Conservation (phyloP, 1,139 yeast genomes). For the Insectozyma bohioensis region DNA sequence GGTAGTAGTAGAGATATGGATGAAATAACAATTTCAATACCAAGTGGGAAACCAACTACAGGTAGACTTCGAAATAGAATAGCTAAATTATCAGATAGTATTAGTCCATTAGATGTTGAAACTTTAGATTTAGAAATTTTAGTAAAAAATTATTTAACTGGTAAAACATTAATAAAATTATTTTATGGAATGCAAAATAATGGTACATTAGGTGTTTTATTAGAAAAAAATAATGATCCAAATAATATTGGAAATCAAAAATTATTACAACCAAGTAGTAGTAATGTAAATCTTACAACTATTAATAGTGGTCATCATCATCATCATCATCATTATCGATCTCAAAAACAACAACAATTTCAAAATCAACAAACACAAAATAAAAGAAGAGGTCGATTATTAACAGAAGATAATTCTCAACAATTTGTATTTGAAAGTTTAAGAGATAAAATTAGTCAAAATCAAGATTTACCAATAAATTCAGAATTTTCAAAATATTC, state of each 20-base stretch:
- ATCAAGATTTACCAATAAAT: slow-evolving; percentile 17
- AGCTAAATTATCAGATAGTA: slow-evolving; percentile 37
- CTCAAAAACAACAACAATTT: no score
- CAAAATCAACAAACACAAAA: no score
- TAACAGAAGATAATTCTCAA: slow-evolving; percentile 10
- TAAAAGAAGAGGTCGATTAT: slow-evolving; percentile 9
- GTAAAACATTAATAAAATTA: slow-evolving; percentile 35
- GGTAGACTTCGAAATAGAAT: slow-evolving; percentile 35
- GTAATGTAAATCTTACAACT: no score
- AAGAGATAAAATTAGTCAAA: slow-evolving; percentile 32
- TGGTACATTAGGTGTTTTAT: no score
- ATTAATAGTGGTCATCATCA: no score
- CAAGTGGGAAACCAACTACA: slow-evolving; percentile 18
- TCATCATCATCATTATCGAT: no score
- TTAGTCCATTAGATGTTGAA: slow-evolving; percentile 44
- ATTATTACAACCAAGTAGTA: no score
- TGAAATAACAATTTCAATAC: slow-evolving; percentile 11
- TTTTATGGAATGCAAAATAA: slow-evolving; percentile 29
- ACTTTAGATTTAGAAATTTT: slow-evolving; percentile 41
- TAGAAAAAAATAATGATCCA: no score
- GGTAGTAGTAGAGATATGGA: slow-evolving; percentile 31
- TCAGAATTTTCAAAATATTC: slow-evolving; percentile 31
- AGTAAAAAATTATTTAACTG: slow-evolving; percentile 32
- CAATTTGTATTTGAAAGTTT: slow-evolving; percentile 37
- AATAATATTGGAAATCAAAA: no score